A percentile compares a stretch with the other conserved stretches of the same genome.
Conservation (phyloP, 345 rosid species). For the Eucalyptus dawsonii region DNA sequence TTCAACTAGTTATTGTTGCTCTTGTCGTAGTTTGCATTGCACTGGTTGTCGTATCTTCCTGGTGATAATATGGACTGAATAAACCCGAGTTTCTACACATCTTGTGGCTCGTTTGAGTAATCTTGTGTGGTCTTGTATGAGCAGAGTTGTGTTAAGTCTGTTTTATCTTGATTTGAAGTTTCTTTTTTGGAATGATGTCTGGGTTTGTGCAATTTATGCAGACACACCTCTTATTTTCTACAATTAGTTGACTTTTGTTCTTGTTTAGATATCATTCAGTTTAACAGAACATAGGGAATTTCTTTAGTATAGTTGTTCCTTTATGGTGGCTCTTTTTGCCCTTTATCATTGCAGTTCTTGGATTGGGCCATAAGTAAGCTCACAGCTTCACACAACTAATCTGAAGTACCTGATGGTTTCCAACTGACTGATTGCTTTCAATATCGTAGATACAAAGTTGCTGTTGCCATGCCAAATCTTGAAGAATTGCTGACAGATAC, state of each 20-base stretch:
- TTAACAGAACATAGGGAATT: not conserved
- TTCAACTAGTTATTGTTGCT: not conserved
- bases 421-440: not conserved
- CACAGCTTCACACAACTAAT: not conserved
- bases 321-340: not conserved
- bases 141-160: not conserved
- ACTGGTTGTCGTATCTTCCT: not conserved
- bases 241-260: not conserved
- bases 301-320: not conserved
- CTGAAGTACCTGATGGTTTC: not conserved
- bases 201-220: not conserved
- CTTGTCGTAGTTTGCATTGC: not conserved
- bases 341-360: not conserved
- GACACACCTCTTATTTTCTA: not conserved
- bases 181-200: not conserved
- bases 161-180: not conserved
- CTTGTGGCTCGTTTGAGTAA: not conserved
- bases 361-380: not conserved
- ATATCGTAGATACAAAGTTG: slow-evolving; percentile 56
- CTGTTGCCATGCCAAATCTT: slow-evolving; percentile 88
- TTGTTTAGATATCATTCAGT: not conserved
- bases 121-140: not conserved
- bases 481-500: slow-evolving; percentile 74
- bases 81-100: not conserved
- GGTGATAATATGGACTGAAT: not conserved